phyloP scores from a whole-genome alignment of 148 eudicot species.

The Vaccinium myrtillus region DNA sequence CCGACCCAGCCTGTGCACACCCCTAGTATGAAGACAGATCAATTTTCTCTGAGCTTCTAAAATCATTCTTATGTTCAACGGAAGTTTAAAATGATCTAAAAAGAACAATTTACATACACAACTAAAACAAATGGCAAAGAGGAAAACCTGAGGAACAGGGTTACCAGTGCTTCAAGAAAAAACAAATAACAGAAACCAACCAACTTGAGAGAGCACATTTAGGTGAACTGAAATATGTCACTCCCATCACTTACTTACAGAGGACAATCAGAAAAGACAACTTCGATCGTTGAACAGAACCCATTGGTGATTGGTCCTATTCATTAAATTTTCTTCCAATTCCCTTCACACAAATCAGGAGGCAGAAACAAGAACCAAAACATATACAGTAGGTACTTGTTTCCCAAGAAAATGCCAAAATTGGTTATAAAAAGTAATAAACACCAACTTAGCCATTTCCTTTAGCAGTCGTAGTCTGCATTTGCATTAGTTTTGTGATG shows the following conservation, averaged over 20 bases:
- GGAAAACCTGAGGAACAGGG: background rate
- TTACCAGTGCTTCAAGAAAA: background rate
- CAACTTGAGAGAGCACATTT: background rate
- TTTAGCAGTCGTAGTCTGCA: background rate
- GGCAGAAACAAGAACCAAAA: slow-evolving; percentile 9
- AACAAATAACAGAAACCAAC: background rate
- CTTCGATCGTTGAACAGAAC: background rate
- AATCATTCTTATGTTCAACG: background rate
- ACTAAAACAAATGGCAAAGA: background rate
- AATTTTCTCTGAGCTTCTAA: background rate
- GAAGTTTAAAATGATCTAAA: background rate
- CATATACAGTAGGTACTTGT: background rate
- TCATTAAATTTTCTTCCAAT: background rate
- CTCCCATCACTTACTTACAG: background rate
- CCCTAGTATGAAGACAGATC: background rate
- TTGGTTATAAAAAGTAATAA: background rate
- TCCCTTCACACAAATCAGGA: background rate
- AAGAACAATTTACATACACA: background rate
- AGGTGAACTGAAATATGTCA: background rate
- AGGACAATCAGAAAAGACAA: background rate
- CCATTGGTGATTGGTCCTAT: too few relatives aligned
- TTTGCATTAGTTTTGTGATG: background rate
- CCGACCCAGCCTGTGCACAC: too few relatives aligned
- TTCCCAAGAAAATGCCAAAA: too few relatives aligned
- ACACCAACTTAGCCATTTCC: background rate